Base-by-base conservation (phyloP, 2,329 filamentous ascomycete genomes). In the Penicillium rolfsii region DNA sequence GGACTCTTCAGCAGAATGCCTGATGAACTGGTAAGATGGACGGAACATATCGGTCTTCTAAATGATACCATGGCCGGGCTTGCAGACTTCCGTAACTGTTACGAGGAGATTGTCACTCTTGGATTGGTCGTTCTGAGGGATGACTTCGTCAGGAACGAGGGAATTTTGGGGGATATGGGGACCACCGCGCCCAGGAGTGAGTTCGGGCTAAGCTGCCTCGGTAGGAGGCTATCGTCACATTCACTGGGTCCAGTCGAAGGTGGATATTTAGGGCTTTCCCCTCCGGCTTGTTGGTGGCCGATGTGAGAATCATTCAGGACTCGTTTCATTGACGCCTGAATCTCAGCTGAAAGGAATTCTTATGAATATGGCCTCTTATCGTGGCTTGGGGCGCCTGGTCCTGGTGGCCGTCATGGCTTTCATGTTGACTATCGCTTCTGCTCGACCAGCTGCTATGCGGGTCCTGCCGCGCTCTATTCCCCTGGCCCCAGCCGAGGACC, bases 401-500 rank as follows among this genome's bases (percentile, higher is more conserved):
- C 49, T 67, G 43, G 30, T 54, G 52, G 61, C 59, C 52, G 41
- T 67, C 9, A 6, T 62, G 61, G 58, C 55, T 16, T 43, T 63
- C 55, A 58, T 64, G 57, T 5, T 64, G 55, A 45, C 54, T 26
- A 46, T 63, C 5, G 55, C 35, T n/a, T 59, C 57, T 56, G 63
- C 60, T 38, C 59, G 49, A 12, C 62, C 64, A 24, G 52, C 60
- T 40, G 38, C 36, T 7, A 43, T 35, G 28, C 41, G 22, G 24
- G 19, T 12, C 48, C 46, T 62, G 61, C 12, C 52, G 55, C 30
- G 26, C 57, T 22, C 61, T 60, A 9, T n/a, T 5, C 36, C 52
- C 30, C 16, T 7, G 50, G 24, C 55, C 16, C 69, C 69, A 1
- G 61, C 57, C 55, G 26, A 59, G 16, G 71, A 73, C 58, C 66